Evolutionary conservation across 768 basidiomycete genomes (phyloP).

Genomic region (Suillus occidentalis): DNA sequence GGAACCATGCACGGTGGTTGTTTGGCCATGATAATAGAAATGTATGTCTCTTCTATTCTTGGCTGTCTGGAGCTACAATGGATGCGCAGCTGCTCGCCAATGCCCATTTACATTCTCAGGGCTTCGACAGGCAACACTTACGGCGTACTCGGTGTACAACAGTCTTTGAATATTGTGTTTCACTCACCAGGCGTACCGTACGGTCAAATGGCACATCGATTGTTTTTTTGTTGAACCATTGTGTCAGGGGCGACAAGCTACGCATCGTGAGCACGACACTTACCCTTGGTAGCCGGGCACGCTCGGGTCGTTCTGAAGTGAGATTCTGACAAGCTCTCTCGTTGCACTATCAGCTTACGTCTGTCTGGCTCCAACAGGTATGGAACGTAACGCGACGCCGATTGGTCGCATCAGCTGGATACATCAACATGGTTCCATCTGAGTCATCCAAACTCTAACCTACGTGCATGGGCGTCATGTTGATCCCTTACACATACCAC

Average conservation of each 20-base stretch:
- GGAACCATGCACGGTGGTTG: conserved; percentile 45
- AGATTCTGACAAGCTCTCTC: not conserved
- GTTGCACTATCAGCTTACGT: not conserved
- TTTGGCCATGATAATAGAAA: conserved; percentile 44
- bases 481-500: not conserved
- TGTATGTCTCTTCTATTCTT: conserved; percentile 32
- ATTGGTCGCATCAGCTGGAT: conserved; percentile 53
- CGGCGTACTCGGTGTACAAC: conserved; percentile 40
- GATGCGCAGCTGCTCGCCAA: conserved; percentile 40
- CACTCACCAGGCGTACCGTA: conserved; percentile 43
- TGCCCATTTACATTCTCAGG: conserved; percentile 38
- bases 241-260: conserved; percentile 45
- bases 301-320: conserved; percentile 54
- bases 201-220: conserved; percentile 14
- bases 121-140: conserved; percentile 24
- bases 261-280: conserved; percentile 55
- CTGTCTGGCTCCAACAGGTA: conserved; percentile 36
- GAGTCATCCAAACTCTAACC: conserved; percentile 15
- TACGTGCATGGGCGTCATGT: not conserved
- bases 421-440: conserved; percentile 56
- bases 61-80: not conserved
- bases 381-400: conserved; percentile 56
- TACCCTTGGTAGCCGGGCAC: conserved; percentile 45
- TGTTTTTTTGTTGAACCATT: not conserved
- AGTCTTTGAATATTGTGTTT: conserved; percentile 45